Base-by-base conservation (phyloP, 768 basidiomycete species). In the Xanthoconium purpureum region DNA sequence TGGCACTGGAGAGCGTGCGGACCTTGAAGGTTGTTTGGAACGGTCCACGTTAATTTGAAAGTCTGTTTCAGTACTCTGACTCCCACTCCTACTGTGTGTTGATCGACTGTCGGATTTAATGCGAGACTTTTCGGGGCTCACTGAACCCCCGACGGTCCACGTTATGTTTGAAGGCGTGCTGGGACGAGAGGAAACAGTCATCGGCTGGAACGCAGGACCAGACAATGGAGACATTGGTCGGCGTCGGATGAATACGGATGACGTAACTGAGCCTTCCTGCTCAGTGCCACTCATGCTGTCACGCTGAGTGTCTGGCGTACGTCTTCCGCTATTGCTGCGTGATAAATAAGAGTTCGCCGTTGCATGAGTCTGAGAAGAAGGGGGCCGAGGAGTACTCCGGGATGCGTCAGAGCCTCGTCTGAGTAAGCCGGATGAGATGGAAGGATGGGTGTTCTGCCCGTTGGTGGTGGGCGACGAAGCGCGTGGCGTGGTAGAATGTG, bases 211-310 rank as follows among this genome's bases (percentile, higher is more conserved):
- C 4, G 82, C 71, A 29, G 79, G 74, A 29, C 76, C 79, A 33
- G 87, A 80, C 36, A 89, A 77, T 6, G 90, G 89, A 36, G 89
- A 91, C n/a, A 80, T 79, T 47, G 89, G 88, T 50, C 88, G 78
- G 35, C 85, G 81, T 60, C 85, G 76, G 47, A 75, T 74, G 36
- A 82, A 74, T 52, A 81, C 69, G 30, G 85, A 80, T 14, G 85
- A 82, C 55, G 77, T 78, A n/a, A 68, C 67, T 15, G 78, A 68
- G 54, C 65, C 74, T 29, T 85, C 83, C 57, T 74, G 61, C 66
- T 71, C 63, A 57, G 71, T 70, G 52, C 69, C 64, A 56, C 68
- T 73, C 40, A 60, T 55, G 36, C 62, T 78, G 68, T 63, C 77
- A 67, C 61, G 73, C 67, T 70, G 66, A 42, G 78, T 74, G 28